Conservation (phyloP, 192 early-diverging fungal genomes). For the Podila minutissima region DNA sequence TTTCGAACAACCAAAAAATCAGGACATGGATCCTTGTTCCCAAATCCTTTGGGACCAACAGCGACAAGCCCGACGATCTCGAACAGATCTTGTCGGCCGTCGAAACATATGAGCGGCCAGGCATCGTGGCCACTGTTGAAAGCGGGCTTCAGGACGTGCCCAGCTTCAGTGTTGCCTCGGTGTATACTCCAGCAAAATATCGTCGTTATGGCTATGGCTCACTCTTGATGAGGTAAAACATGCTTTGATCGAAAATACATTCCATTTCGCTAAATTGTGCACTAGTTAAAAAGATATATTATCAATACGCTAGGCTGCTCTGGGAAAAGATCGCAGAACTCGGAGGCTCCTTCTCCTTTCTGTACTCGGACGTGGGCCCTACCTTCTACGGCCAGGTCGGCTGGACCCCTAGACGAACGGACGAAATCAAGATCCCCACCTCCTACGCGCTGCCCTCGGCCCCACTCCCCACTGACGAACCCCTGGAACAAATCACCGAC, state of each 20-base stretch:
- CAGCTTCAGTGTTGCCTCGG: slow-evolving; percentile 26
- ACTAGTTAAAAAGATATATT: too few relatives aligned
- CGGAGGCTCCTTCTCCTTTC: slow-evolving; percentile 20
- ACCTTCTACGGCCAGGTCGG: slow-evolving; percentile 33
- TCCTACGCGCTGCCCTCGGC: slow-evolving; percentile 5
- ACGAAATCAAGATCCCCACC: slow-evolving; percentile 22
- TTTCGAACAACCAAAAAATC: slow-evolving; percentile 17
- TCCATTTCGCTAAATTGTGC: neutral
- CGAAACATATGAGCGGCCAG: slow-evolving; percentile 39
- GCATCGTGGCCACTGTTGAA: slow-evolving; percentile 14
- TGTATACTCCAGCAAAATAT: slow-evolving; percentile 33
- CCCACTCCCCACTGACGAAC: neutral
- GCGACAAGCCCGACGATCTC: slow-evolving; percentile 6
- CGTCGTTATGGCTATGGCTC: slow-evolving; percentile 35
- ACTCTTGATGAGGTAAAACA: slow-evolving; percentile 28
- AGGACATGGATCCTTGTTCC: slow-evolving; percentile 39
- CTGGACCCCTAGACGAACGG: slow-evolving; percentile 24
- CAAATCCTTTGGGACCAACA: slow-evolving; percentile 13
- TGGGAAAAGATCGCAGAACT: slow-evolving; percentile 27
- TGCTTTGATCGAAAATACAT: neutral
- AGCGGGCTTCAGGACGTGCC: slow-evolving; percentile 20
- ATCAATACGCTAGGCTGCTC: slow-evolving; percentile 20
- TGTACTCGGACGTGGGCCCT: slow-evolving; percentile 39
- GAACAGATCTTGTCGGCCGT: slow-evolving; percentile 27
- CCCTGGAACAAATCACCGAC: slow-evolving; percentile 5